Evolutionary conservation across 2,329 filamentous ascomycete species (phyloP), one percentile per base, ranked within the genome.

Genomic region (Xylariaceae sp.): DNA sequence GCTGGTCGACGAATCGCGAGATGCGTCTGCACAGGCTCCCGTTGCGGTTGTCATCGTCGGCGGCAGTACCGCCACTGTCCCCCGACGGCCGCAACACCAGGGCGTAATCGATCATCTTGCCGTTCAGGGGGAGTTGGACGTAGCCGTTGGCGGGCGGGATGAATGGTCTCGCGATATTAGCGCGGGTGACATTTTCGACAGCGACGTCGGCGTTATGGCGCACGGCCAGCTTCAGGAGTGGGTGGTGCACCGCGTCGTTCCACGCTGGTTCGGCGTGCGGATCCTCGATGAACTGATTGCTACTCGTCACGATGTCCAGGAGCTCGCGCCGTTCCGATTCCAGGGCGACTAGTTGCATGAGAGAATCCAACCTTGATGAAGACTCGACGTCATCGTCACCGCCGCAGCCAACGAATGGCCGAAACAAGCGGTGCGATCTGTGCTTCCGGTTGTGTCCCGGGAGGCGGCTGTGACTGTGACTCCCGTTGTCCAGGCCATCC

Each of bases 311-410:
- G 9, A 33, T 32, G 6, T n/a, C 16, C 18, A 9, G 27, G 16
- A 43, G 40, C 15, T 30, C 39, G 15, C 39, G 39, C 39, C n/a
- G n/a, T 30, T 42, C 39, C 15, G 39, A 42, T 30, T 42, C 39
- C 9, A 42, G 24, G 15, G 39, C 15, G 7, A 42, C 39, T 42
- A 42, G 39, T 26, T 42, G 39, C 26, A 42, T 42, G 15, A 30
- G n/a, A 29, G 6, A 30, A 42, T 42, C 24, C 15, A 42, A 16
- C 24, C 24, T 42, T 20, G 27, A 43, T 43, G 40, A 43, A 43
- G 40, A 23, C 27, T 43, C 11, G 27, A 32, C 27, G 4, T 20
- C 18, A 40, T 40, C 13, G 26, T 40, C 20, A 7, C 11, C n/a
- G 21, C 13, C 20, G 21, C 36, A 20, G 13, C 21, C 13, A 29